Conservation (phyloP, 2,329 filamentous ascomycete species). For the Podosphaera aphanis region DNA sequence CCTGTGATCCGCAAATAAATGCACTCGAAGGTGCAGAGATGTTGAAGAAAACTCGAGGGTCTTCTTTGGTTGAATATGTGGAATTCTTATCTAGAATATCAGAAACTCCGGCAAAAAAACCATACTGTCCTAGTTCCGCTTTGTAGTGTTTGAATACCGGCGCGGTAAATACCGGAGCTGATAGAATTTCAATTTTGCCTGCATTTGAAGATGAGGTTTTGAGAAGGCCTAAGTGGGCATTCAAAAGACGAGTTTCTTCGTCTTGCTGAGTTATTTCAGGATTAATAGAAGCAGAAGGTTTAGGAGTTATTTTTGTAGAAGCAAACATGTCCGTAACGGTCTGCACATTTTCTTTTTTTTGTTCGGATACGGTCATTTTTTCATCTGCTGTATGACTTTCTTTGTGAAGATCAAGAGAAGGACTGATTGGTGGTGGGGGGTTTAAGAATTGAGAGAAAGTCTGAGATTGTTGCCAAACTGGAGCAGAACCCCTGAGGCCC, state of each 20-base stretch:
- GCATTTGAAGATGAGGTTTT: background rate
- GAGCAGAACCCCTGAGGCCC: too few relatives aligned
- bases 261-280: background rate
- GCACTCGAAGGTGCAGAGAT: constrained; percentile 30
- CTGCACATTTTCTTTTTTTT: too few relatives aligned
- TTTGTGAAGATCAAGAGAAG: too few relatives aligned
- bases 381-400: too few relatives aligned
- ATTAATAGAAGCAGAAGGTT: background rate
- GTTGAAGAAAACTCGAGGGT: constrained; percentile 23
- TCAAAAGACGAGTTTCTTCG: background rate
- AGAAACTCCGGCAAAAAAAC: constrained; percentile 8
- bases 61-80: constrained; percentile 3
- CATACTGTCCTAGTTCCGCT: constrained; percentile 9
- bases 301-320: too few relatives aligned
- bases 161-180: constrained; percentile 8
- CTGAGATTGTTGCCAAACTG: too few relatives aligned
- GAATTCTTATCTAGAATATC: constrained; percentile 2
- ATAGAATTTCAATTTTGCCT: background rate
- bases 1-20: constrained; percentile 40
- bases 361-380: too few relatives aligned
- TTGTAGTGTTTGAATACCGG: constrained; percentile 5
- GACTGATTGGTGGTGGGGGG: too few relatives aligned
- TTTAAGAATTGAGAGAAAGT: too few relatives aligned
- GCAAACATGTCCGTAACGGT: too few relatives aligned
- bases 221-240: background rate